These are phyloP conservation scores for Penicillium sp. DNA, from an alignment of 2,329 filamentous ascomycete species.

Conservation along the genomic window DNA sequence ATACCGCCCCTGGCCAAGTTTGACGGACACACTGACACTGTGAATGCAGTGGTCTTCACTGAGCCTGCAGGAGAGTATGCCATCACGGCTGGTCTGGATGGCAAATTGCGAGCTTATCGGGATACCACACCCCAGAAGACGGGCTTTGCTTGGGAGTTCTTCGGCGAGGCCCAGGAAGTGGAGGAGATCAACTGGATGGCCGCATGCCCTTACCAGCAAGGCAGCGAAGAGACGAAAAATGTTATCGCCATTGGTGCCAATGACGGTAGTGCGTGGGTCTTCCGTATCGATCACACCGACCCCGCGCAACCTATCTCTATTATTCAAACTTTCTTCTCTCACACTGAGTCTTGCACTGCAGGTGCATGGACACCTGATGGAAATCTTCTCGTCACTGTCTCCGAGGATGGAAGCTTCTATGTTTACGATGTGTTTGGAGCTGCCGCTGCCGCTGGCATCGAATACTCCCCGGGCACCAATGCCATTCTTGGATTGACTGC, in stretches of 20 bases:
- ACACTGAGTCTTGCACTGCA: conserved; percentile 80
- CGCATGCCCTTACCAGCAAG: conserved; percentile 63
- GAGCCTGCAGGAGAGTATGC: conserved; percentile 77
- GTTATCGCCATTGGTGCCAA: conserved; percentile 81
- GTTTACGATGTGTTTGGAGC: conserved; percentile 89
- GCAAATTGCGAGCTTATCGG: conserved; percentile 69
- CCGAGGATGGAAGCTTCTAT: conserved; percentile 82
- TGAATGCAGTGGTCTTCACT: conserved; percentile 83
- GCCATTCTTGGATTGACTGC: conserved; percentile 73
- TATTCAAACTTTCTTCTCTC: conserved; percentile 86
- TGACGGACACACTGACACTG: conserved; percentile 86
- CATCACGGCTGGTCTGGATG: conserved; percentile 84
- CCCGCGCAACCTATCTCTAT: conserved; percentile 66
- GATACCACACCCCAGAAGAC: conserved; percentile 46
- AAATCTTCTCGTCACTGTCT: conserved; percentile 77
- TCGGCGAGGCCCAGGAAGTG: conserved; percentile 81
- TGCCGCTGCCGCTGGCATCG: conserved; percentile 62
- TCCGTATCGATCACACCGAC: conserved; percentile 71
- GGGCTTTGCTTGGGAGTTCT: conserved; percentile 58
- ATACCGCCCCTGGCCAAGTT: conserved; percentile 67
- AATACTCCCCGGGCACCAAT: conserved; percentile 54
- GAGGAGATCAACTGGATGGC: conserved; percentile 91
- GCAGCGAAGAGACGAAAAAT: conserved; percentile 61
- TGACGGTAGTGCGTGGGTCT: conserved; percentile 94
- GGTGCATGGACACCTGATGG: conserved; percentile 90